Evolutionary conservation across 23 red algal species (phyloP), one percentile per base, ranked within the genome.

Genomic region (Agarophyton chilense): DNA sequence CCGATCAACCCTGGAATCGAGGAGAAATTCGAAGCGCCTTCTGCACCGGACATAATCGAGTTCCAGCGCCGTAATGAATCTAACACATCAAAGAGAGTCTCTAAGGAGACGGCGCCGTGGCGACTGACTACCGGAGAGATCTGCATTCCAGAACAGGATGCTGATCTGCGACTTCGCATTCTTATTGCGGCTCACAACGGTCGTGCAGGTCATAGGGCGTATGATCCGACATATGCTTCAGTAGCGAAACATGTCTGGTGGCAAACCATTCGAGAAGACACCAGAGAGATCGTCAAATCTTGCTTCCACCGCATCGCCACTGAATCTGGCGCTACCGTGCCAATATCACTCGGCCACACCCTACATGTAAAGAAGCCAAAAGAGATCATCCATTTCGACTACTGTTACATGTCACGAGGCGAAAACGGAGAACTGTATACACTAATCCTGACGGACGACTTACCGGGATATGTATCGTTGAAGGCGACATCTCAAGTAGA

Each of bases 261-360:
- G 80, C 19, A 39, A 22, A 39, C 65, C 5, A 6, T 84, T 2
- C 21, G 39, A 10, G 51, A 18, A 5, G 31, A 84, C 24, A 32
- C 47, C 9, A 6, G 28, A 19, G 53, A 84, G 19, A 40, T 84
- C 16, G 42, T 45, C n/a, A 8, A 43, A 5, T 44, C 17, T 14
- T 84, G 80, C 29, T 29, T 65, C 49, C 62, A 84, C 21, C 67
- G 80, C 21, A 84, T 84, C 63, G 80, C 40, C 6, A 68, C 80
- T 4, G 39, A 58, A 19, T 28, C 55, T 49, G 80, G 80, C 7
- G 19, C 65, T 2, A 39, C 25, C 2, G 25, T 84, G 16, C 80
- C 80, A 18, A 50, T 54, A 10, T 57, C 80, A 12, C 10, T 68
- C n/a, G 51, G 51, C 17, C 51, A 54, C 51, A 64, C 78, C 16